phyloP scores from a whole-genome alignment of 495 filamentous ascomycete genomes.

The Ramalina intermedia region DNA sequence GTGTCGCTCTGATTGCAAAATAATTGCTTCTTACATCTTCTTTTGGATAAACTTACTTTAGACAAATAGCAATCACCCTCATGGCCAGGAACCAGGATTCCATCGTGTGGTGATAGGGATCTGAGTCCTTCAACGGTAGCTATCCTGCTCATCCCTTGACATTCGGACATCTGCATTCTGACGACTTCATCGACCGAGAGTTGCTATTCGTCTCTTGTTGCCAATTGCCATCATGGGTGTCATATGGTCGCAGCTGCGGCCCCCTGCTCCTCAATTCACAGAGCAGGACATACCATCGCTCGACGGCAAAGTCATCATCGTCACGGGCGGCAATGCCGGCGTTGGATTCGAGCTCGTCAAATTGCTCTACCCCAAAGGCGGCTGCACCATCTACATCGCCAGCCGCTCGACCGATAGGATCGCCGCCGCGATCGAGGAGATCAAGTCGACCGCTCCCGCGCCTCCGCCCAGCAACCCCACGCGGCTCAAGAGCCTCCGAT shows the following conservation, averaged over 20 bases:
- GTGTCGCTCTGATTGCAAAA: too few species aligned
- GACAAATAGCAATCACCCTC: too few species aligned
- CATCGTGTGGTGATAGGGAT: too few species aligned
- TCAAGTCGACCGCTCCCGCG: constrained; percentile 11
- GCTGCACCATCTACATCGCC: constrained; percentile 30
- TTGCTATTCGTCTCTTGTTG: too few species aligned
- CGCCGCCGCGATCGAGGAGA: constrained; percentile 21
- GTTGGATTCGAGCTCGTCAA: constrained; percentile 26
- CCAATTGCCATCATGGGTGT: background rate
- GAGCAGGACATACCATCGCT: constrained; percentile 5
- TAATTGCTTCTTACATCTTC: too few species aligned
- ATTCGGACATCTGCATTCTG: too few species aligned
- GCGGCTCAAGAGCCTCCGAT: constrained; percentile 25
- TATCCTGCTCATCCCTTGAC: too few species aligned
- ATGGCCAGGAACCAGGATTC: too few species aligned
- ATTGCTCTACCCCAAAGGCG: constrained; percentile 27
- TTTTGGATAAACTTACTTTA: too few species aligned
- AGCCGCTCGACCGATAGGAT: constrained; percentile 27
- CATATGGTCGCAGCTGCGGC: background rate
- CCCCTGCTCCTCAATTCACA: background rate
- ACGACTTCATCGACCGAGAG: too few species aligned
- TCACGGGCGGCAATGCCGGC: constrained; percentile 29
- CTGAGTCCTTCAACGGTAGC: too few species aligned
- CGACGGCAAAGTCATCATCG: constrained; percentile 22
- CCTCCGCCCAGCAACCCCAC: constrained; percentile 12